Evolutionary conservation across 345 rosid genomes (phyloP).

Genomic region (Euphorbia tirucalli): DNA sequence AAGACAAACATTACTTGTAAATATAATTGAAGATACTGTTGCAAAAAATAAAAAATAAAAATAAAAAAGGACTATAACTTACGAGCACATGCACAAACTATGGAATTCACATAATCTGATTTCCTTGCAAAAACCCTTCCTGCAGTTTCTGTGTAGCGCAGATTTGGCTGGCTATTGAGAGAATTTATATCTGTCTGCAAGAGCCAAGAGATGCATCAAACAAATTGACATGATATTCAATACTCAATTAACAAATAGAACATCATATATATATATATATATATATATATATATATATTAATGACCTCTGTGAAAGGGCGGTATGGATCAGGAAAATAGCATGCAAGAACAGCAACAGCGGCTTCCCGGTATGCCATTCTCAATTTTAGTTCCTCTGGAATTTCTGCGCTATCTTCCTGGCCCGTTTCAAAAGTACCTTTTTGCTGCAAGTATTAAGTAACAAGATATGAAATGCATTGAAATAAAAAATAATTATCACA

Average conservation of each 20-base stretch:
- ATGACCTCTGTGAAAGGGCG: slow-evolving; percentile 67
- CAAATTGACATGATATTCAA: slow-evolving; percentile 10
- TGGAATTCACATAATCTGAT: slow-evolving; percentile 71
- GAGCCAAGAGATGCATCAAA: slow-evolving; percentile 22
- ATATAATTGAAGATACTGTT: neutral
- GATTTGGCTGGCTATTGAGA: slow-evolving; percentile 66
- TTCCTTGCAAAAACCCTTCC: slow-evolving; percentile 74
- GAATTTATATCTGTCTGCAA: slow-evolving; percentile 83
- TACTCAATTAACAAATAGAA: slow-evolving; percentile 18
- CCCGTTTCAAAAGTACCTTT: slow-evolving; percentile 94
- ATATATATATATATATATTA: too few species aligned
- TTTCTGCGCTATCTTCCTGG: slow-evolving; percentile 80
- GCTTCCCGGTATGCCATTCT: slow-evolving; percentile 95
- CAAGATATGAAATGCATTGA: slow-evolving; percentile 25
- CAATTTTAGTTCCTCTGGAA: slow-evolving; percentile 80
- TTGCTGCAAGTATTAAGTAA: slow-evolving; percentile 56
- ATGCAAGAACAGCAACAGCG: slow-evolving; percentile 88
- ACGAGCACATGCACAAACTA: slow-evolving; percentile 91
- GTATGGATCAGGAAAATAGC: slow-evolving; percentile 78
- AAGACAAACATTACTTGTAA: neutral
- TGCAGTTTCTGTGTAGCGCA: slow-evolving; percentile 53
- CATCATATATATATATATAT: neutral
- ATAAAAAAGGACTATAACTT: slow-evolving; percentile 35
- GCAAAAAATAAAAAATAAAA: neutral
- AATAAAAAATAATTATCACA: neutral